phyloP scores from a whole-genome alignment of 2,329 filamentous ascomycete species.

The Xylariaceae sp. region DNA sequence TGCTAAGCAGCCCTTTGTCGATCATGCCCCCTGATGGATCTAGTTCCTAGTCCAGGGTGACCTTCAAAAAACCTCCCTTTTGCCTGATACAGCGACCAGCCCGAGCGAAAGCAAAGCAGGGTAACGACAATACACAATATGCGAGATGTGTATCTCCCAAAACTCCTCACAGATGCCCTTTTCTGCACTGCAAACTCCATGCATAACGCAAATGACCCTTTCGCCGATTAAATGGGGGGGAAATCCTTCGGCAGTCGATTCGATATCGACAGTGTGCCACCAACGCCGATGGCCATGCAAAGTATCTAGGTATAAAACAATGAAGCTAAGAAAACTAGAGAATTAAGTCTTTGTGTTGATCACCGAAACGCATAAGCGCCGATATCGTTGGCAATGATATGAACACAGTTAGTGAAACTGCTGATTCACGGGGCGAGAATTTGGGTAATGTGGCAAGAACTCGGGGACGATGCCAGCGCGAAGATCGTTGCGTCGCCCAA shows the following conservation, averaged over 20 bases:
- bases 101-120: too few species aligned
- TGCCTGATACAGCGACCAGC: too few species aligned
- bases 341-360: slow-evolving; percentile 1
- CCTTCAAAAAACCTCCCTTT: too few species aligned
- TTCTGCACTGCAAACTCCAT: slow-evolving; percentile 13
- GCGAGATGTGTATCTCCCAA: slow-evolving; percentile 3
- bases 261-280: slow-evolving; percentile 18
- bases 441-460: slow-evolving; percentile 32
- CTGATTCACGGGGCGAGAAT: slow-evolving; percentile 15
- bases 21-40: too few species aligned
- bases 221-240: slow-evolving; percentile 6
- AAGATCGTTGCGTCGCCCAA: slow-evolving; percentile 65
- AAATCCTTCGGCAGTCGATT: slow-evolving; percentile 18
- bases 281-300: slow-evolving; percentile 26
- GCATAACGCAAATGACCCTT: slow-evolving; percentile 14
- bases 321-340: slow-evolving; percentile 8
- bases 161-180: too few species aligned
- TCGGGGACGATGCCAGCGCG: slow-evolving; percentile 69
- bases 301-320: slow-evolving; percentile 10
- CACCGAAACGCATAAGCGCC: not conserved
- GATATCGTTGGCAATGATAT: not conserved
- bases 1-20: not conserved
- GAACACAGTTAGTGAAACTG: slow-evolving; percentile 10
- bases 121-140: not conserved
- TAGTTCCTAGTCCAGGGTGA: too few species aligned